A percentile compares a stretch with the other conserved stretches of the same genome.
Conservation (phyloP, 2,329 filamentous ascomycete species). For the Diaporthe destruens region DNA sequence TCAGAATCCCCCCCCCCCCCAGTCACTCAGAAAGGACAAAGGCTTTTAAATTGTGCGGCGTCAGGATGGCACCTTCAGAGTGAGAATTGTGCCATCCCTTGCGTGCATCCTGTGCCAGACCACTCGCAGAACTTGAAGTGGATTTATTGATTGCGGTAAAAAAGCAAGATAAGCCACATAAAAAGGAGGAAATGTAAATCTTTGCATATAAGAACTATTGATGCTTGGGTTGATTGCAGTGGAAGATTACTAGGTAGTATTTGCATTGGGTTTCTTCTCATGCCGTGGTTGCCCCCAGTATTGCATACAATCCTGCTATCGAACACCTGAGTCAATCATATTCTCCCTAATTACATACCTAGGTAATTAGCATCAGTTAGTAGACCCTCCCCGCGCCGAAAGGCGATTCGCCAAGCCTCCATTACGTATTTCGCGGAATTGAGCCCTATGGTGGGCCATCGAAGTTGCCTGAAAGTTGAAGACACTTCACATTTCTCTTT, state of each 20-base stretch:
- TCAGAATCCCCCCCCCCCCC: too few species aligned
- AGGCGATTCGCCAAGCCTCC: slow-evolving; percentile 8
- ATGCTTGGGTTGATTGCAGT: neutral
- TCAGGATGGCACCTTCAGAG: too few species aligned
- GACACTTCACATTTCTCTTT: neutral
- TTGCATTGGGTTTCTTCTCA: too few species aligned
- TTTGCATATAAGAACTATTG: neutral
- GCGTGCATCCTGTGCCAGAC: neutral
- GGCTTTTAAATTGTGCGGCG: too few species aligned
- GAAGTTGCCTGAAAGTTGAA: neutral
- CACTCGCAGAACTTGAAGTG: neutral
- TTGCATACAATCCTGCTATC: neutral
- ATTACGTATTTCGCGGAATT: slow-evolving; percentile 16
- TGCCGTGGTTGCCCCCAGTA: too few species aligned
- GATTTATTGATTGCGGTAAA: neutral
- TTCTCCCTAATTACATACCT: slow-evolving; percentile 2
- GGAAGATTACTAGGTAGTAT: neutral
- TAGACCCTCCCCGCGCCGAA: slow-evolving; percentile 5
- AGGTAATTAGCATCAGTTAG: neutral
- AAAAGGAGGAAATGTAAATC: neutral
- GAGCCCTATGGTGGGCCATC: neutral
- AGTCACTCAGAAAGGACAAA: neutral
- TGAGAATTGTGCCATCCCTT: neutral
- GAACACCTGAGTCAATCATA: slow-evolving; percentile 1
- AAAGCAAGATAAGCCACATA: neutral